These are phyloP conservation scores for Colletotrichum scovillei DNA, from an alignment of 2,329 filamentous ascomycete species.

Conservation along the genomic window DNA sequence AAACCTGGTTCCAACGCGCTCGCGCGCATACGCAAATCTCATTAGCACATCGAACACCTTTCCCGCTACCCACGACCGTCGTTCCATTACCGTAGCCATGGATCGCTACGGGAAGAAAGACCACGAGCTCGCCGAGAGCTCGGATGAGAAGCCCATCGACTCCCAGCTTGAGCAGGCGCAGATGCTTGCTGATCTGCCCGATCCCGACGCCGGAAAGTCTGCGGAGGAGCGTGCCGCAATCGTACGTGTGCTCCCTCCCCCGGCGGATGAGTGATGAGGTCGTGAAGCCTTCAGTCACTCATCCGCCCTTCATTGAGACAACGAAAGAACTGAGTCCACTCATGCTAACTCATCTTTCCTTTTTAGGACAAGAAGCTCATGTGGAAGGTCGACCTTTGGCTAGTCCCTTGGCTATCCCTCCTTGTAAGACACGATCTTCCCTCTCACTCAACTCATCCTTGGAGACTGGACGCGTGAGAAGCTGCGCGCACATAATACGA, in stretches of 20 bases:
- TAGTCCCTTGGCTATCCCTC: slow-evolving; percentile 68
- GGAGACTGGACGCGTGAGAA: not conserved
- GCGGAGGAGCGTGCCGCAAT: slow-evolving; percentile 70
- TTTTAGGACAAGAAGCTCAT: slow-evolving; percentile 71
- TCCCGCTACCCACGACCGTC: not conserved
- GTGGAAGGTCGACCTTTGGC: slow-evolving; percentile 69
- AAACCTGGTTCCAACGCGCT: not conserved
- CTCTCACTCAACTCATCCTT: not conserved
- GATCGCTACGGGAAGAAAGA: slow-evolving; percentile 28
- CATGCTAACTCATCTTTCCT: slow-evolving; percentile 5
- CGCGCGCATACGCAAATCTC: not conserved
- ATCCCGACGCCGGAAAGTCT: slow-evolving; percentile 71
- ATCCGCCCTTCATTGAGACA: too few species aligned
- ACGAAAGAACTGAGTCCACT: too few species aligned
- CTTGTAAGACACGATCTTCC: slow-evolving; percentile 21
- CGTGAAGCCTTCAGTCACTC: not conserved
- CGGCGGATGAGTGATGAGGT: not conserved
- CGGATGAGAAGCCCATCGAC: slow-evolving; percentile 29
- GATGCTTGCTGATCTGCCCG: slow-evolving; percentile 44
- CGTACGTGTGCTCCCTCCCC: slow-evolving; percentile 56
- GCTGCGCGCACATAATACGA: not conserved
- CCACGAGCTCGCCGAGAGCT: slow-evolving; percentile 30
- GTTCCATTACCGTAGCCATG: slow-evolving; percentile 24
- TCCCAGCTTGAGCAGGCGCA: slow-evolving; percentile 42
- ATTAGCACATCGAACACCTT: not conserved